Base-by-base conservation (phyloP, 1,284 basidiomycete genomes). In the Phaffia rhodozyma region DNA sequence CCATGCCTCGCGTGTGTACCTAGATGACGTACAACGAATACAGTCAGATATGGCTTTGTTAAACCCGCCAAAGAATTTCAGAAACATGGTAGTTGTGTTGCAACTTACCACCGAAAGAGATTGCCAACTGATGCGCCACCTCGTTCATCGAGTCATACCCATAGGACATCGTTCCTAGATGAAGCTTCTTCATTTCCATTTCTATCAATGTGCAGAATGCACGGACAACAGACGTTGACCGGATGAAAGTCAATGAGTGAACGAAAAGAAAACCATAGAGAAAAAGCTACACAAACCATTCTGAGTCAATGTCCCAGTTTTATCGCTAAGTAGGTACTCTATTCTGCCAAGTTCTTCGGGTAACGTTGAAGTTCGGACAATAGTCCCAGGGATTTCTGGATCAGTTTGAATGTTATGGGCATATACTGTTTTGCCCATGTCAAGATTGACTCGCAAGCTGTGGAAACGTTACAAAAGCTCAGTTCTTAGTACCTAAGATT, bases 391-490 rank as follows among this genome's bases (percentile, higher is more conserved):
- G 68, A 99, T 98, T 75, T 97, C 91, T 52, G 72, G 72, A 75
- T 99, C 96, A 66, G 83, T 85, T 85, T 93, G 91, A 66, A 98
- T 98, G 70, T 94, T 89, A 55, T 88, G 85, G 0, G 91, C 91
- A 71, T 98, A 98, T 52, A 97, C 89, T 0, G 93, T 97, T 78
- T 99, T 99, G 66, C 94, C 96, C 93, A 99, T 97, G 75, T 99
- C 96, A 58, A 98, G 81, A 71, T 99, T 99, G 66, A 99, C 94
- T 30, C 96, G 88, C 60, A 99, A 79, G 80, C 91, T 97, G 67
- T 21, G 3, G 27, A 16, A 61, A 34, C 25, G 48, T 16, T 5
- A 55, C 23, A 47, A 29, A 43, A n/a, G 6, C 27, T 2, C 9
- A 49, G 49, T 58, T 13, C 48, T 27, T 25, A 18, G 9, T 21